Conservation (phyloP, 202 grass and related monocot species). For the Panicum hallii region DNA sequence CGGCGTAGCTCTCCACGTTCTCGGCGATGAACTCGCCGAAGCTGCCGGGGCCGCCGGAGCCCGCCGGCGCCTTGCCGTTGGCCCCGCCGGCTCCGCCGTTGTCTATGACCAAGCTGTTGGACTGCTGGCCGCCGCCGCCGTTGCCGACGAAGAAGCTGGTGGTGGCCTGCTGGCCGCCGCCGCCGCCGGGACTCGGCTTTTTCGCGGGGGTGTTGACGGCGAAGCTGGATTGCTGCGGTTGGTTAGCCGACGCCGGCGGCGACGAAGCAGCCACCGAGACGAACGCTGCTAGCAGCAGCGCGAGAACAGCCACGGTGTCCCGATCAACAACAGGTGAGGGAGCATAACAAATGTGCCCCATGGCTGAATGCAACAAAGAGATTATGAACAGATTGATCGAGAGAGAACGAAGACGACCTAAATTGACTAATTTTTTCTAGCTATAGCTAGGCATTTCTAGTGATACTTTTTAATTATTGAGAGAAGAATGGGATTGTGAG, state of each 20-base stretch:
- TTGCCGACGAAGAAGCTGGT: not conserved
- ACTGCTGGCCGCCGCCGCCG: too few relatives aligned
- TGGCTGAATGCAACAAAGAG: conserved; percentile 2
- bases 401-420: too few relatives aligned
- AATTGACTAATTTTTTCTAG: not conserved
- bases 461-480: not conserved
- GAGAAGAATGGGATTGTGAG: not conserved
- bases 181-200: not conserved
- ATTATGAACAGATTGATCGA: not conserved
- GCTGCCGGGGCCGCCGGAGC: not conserved
- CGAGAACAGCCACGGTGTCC: not conserved
- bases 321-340: not conserved
- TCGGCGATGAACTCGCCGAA: conserved; percentile 40
- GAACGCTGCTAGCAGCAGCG: not conserved
- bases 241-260: not conserved
- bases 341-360: not conserved
- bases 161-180: not conserved
- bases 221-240: not conserved
- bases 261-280: not conserved
- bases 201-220: not conserved
- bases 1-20: conserved; percentile 45
- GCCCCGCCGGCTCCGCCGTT: too few relatives aligned
- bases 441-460: not conserved
- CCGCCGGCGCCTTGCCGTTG: not conserved
- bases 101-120: not conserved